Conservation (phyloP, 2,329 filamentous ascomycete genomes). For the Exophiala aquamarina region DNA sequence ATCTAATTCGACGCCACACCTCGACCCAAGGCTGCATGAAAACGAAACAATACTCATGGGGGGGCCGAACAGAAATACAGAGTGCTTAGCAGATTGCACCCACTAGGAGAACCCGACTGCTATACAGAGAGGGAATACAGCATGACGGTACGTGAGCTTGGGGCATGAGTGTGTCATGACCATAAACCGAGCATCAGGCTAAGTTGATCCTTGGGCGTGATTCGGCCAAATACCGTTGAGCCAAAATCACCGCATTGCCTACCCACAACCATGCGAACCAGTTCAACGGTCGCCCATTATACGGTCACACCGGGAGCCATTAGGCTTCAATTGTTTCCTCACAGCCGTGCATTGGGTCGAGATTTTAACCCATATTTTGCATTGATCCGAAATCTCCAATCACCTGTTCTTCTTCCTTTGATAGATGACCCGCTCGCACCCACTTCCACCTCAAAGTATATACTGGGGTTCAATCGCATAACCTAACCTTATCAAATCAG, state of each 20-base stretch:
- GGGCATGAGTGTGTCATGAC: no score
- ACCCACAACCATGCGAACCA: constrained; percentile 16
- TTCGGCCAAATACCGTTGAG: constrained; percentile 6
- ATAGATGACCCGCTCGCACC: constrained; percentile 9
- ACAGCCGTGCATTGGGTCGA: constrained; percentile 19
- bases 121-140: no score
- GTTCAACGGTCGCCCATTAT: constrained; percentile 6
- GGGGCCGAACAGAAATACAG: neutral
- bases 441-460: constrained; percentile 9
- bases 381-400: constrained; percentile 20
- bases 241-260: constrained; percentile 23
- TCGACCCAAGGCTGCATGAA: constrained; percentile 4
- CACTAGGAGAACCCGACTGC: no score
- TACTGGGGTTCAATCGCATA: no score
- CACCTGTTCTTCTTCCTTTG: constrained; percentile 3
- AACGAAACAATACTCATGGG: constrained; percentile 16
- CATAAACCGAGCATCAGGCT: no score
- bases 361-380: constrained; percentile 15
- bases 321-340: constrained; percentile 10
- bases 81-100: no score
- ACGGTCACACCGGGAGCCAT: constrained; percentile 9
- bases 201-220: no score
- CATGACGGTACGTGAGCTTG: no score
- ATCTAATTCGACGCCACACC: constrained; percentile 19
- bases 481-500: constrained; percentile 13